Evolutionary conservation across 345 rosid genomes (phyloP).

Genomic region (Lagerstroemia speciosa): DNA sequence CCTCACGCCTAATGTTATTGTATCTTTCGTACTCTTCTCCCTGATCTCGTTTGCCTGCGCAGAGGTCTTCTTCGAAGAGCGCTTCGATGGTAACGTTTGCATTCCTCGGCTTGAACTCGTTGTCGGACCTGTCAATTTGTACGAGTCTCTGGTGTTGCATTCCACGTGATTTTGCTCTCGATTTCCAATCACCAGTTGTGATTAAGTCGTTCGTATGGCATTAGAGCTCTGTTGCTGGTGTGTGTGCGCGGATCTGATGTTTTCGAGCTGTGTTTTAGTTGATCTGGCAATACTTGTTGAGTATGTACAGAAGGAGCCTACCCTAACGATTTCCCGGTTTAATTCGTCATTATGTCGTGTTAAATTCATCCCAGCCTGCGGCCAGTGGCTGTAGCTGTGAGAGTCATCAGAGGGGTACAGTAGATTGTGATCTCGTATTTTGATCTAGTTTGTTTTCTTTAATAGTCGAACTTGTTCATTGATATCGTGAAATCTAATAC

Average conservation of each 20-base stretch:
- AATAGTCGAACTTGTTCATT: too few species aligned
- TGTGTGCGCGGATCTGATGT: background rate
- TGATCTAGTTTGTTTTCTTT: too few species aligned
- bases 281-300: background rate
- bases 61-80: constrained; percentile 77
- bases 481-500: background rate
- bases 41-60: constrained; percentile 43
- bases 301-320: background rate
- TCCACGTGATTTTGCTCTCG: background rate
- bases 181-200: background rate
- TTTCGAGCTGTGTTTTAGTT: background rate
- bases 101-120: background rate
- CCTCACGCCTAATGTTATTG: constrained; percentile 24
- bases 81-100: constrained; percentile 59
- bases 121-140: background rate
- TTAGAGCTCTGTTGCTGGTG: background rate
- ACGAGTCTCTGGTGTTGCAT: background rate
- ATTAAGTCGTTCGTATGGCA: background rate
- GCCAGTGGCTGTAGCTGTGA: too few species aligned
- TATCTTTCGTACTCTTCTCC: constrained; percentile 26
- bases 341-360: background rate
- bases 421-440: too few species aligned
- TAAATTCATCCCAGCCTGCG: background rate
- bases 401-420: too few species aligned
- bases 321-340: background rate